These are phyloP conservation scores for Dictyophora rubrovolvata DNA, from an alignment of 768 basidiomycete species.

Conservation along the genomic window DNA sequence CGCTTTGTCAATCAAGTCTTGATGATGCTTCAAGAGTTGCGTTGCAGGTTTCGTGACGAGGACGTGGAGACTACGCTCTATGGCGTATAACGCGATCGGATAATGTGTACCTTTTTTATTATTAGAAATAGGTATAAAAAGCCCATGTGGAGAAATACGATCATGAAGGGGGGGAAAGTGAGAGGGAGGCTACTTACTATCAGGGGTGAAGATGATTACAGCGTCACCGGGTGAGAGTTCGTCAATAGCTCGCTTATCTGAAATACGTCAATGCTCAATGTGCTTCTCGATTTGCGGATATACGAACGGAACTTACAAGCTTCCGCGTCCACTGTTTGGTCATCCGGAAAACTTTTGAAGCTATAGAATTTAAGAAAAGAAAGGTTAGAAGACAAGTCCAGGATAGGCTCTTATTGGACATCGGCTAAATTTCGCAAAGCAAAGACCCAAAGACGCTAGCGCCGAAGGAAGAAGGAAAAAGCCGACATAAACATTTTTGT, in stretches of 20 bases:
- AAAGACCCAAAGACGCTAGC: neutral
- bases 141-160: no score
- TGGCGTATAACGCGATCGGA: slow-evolving; percentile 76
- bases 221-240: slow-evolving; percentile 71
- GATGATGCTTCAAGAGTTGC: slow-evolving; percentile 75
- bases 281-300: slow-evolving; percentile 12
- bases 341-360: slow-evolving; percentile 73
- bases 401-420: no score
- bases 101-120: slow-evolving; percentile 60
- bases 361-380: slow-evolving; percentile 25
- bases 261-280: neutral
- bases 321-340: slow-evolving; percentile 56
- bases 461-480: neutral
- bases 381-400: neutral
- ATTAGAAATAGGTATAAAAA: neutral
- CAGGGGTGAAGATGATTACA: slow-evolving; percentile 90
- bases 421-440: neutral
- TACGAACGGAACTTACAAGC: slow-evolving; percentile 50
- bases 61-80: slow-evolving; percentile 78
- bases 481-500: neutral
- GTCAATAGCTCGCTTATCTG: slow-evolving; percentile 77
- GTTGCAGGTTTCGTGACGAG: slow-evolving; percentile 91
- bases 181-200: slow-evolving; percentile 40
- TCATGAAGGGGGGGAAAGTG: no score
- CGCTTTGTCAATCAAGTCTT: slow-evolving; percentile 64